Conservation (phyloP, 805 yeast species). For the Tetrapisispora namnaoensis region DNA sequence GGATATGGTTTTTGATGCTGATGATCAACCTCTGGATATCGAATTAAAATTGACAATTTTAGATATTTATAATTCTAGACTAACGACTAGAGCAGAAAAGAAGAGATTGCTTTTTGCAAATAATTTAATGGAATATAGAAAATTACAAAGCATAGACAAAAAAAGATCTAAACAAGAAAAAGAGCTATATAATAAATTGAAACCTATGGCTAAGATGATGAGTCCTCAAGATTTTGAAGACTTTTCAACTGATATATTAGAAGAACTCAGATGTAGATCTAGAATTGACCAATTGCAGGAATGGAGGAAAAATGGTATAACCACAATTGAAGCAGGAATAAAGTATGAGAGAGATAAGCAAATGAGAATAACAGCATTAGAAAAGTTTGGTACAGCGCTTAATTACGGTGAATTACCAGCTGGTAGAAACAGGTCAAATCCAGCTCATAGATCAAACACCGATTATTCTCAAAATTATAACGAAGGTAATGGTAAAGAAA, state of each 20-base stretch:
- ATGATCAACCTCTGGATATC: constrained; percentile 79
- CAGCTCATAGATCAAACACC: constrained; percentile 21
- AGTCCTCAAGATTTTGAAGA: constrained; percentile 70
- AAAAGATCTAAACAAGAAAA: constrained; percentile 82
- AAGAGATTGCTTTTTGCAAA: constrained; percentile 75
- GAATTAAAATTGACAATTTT: constrained; percentile 80
- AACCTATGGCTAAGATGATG: constrained; percentile 75
- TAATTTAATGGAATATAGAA: constrained; percentile 73
- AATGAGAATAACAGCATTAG: constrained; percentile 51
- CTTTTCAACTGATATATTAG: constrained; percentile 61
- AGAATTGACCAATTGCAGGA: constrained; percentile 85
- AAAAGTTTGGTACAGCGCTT: constrained; percentile 35
- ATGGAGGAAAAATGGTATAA: constrained; percentile 86
- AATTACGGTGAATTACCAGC: constrained; percentile 8
- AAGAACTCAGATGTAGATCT: constrained; percentile 68
- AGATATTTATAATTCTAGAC: constrained; percentile 80
- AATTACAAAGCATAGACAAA: constrained; percentile 73
- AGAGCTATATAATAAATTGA: constrained; percentile 63
- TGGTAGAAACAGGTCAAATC: constrained; percentile 23
- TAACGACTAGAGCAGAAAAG: constrained; percentile 87
- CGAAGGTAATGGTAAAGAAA: constrained; percentile 17
- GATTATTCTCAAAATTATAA: constrained; percentile 21
- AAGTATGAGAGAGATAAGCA: constrained; percentile 85
- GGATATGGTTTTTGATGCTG: constrained; percentile 92
- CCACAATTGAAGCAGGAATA: constrained; percentile 69